phyloP scores from a whole-genome alignment of 2,329 filamentous ascomycete species.

The Venturia aucupariae region DNA sequence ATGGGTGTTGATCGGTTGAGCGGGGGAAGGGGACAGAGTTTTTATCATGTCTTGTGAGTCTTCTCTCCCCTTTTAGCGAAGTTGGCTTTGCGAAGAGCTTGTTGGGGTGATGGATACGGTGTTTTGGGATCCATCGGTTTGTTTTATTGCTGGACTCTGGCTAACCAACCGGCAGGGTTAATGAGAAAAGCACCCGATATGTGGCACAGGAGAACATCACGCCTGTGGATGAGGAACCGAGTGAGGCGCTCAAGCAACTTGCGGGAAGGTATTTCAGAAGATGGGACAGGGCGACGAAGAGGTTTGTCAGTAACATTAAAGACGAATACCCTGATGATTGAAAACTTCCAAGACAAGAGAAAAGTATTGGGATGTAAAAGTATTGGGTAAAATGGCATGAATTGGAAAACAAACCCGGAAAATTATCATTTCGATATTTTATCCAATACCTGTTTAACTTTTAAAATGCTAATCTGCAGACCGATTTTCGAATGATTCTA shows the following conservation, averaged over 20 bases:
- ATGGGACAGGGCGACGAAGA: constrained; percentile 57
- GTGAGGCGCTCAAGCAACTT: constrained; percentile 53
- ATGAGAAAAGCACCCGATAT: constrained; percentile 61
- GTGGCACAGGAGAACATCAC: constrained; percentile 76
- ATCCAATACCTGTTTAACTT: too few species aligned
- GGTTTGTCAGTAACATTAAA: constrained; percentile 73
- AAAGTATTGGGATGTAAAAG: too few species aligned
- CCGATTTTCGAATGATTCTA: too few species aligned
- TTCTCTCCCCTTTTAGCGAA: constrained; percentile 3
- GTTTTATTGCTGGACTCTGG: background rate
- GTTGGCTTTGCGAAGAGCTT: too few species aligned
- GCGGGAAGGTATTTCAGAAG: constrained; percentile 84
- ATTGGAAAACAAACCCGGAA: too few species aligned
- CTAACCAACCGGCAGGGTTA: constrained; percentile 38
- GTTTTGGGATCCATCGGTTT: background rate
- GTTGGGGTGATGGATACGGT: too few species aligned
- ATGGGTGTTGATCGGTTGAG: constrained; percentile 55
- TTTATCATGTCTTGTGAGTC: constrained; percentile 81
- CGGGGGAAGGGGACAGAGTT: constrained; percentile 55
- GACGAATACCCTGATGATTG: constrained; percentile 71
- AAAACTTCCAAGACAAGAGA: background rate
- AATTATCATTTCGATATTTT: too few species aligned
- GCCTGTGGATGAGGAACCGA: constrained; percentile 35
- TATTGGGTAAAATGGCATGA: too few species aligned
- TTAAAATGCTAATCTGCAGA: too few species aligned